Evolutionary conservation across 2,329 filamentous ascomycete species (phyloP).

Genomic region (Rosellinia necatrix): DNA sequence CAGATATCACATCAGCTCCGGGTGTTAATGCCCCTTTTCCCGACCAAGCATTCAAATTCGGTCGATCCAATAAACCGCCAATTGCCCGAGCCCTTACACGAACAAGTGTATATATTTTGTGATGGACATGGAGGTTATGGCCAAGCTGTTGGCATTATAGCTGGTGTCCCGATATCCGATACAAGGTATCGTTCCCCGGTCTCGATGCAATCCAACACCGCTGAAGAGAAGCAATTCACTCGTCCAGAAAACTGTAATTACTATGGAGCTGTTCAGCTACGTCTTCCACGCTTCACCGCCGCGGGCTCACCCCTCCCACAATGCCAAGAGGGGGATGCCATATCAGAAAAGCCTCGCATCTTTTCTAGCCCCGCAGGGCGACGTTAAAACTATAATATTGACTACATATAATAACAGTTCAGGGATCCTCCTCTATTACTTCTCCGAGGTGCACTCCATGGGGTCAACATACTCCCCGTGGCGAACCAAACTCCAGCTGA

Average conservation of each 20-base stretch:
- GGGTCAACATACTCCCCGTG: conserved; percentile 11
- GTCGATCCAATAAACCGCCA: neutral
- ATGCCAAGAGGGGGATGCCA: neutral
- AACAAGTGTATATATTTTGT: neutral
- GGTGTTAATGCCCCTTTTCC: neutral
- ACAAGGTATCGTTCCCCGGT: neutral
- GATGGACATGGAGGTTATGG: neutral
- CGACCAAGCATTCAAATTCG: neutral
- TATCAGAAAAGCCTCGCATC: neutral
- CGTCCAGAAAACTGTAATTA: too few species aligned
- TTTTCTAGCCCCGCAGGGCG: conserved; percentile 3
- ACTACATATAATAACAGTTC: conserved; percentile 14
- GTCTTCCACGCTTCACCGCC: neutral
- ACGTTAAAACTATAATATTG: conserved; percentile 6
- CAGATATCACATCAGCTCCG: conserved; percentile 33
- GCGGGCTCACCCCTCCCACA: neutral
- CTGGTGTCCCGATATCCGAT: neutral
- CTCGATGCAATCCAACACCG: neutral
- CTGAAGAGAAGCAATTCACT: neutral
- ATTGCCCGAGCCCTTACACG: neutral
- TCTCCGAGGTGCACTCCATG: neutral
- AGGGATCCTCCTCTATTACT: conserved; percentile 15
- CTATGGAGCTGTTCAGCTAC: neutral
- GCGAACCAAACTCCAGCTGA: conserved; percentile 25
- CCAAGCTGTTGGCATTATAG: neutral